phyloP scores from a whole-genome alignment of 805 yeast species.

The Spathaspora boniae region DNA sequence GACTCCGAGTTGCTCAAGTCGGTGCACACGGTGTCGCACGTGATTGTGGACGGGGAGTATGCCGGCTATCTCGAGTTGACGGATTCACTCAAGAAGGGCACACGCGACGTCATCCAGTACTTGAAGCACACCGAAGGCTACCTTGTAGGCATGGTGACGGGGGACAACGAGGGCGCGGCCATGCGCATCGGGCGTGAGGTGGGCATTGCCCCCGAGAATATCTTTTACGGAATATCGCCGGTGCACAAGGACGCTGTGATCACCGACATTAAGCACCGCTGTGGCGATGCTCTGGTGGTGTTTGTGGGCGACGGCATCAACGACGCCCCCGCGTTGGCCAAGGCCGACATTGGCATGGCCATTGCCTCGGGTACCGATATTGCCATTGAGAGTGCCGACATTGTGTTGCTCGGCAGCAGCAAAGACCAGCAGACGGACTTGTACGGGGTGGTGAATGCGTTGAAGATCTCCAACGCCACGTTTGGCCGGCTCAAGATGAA shows the following conservation, averaged over 20 bases:
- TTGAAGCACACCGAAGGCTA: conserved; percentile 48
- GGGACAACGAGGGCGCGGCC: conserved; percentile 71
- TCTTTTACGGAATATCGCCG: conserved; percentile 77
- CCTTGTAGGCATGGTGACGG: conserved; percentile 82
- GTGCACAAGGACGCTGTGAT: conserved; percentile 70
- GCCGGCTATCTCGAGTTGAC: conserved; percentile 64
- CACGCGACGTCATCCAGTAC: conserved; percentile 55
- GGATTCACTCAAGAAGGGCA: conserved; percentile 67
- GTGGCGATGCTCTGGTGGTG: conserved; percentile 49
- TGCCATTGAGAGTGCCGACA: conserved; percentile 95
- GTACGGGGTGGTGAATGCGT: conserved; percentile 53
- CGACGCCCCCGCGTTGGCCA: conserved; percentile 93
- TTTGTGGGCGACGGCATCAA: conserved; percentile 98
- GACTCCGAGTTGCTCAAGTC: conserved; percentile 12
- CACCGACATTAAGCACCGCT: conserved; percentile 47
- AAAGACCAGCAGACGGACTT: conserved; percentile 25
- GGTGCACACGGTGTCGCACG: conserved; percentile 47
- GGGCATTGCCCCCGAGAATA: conserved; percentile 61
- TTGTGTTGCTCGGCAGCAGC: conserved; percentile 59
- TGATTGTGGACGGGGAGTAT: conserved; percentile 55
- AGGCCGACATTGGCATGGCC: conserved; percentile 87
- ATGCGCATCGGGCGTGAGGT: conserved; percentile 58
- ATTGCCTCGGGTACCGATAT: conserved; percentile 92
- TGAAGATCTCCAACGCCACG: conserved; percentile 68
- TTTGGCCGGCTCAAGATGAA: conserved; percentile 74